Evolutionary conservation across 768 basidiomycete genomes (phyloP), one percentile per base, ranked within the genome.

Genomic region (Rhodosporidiobolus odoratus): DNA sequence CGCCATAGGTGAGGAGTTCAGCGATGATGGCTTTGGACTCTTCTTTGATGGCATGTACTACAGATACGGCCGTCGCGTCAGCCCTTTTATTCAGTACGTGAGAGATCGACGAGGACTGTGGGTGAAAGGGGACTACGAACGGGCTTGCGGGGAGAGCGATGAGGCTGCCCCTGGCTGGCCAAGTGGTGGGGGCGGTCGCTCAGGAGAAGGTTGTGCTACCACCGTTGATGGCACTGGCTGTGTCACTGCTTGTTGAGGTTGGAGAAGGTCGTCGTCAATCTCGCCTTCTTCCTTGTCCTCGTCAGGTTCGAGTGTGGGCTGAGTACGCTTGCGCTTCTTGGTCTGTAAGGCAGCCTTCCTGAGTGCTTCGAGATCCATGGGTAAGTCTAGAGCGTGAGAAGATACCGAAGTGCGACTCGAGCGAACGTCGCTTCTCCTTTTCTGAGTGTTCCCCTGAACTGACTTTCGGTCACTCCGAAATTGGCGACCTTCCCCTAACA

Each of bases 1-100:
- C 68, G 23, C 68, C 68, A 25, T 67, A 73, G 9, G 65, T 56
- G 23, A 69, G 41, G 25, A 73, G 68, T 35, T 69, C 61, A 0
- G 65, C 56, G 61, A 73, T 69, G 68, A 69, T 63, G 8, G 21
- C 58, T 21, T 69, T 69, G 37, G 57, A 58, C 34, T 73, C 62
- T 3, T 69, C 72, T 40, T 62, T 65, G 52, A 65, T 38, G 23
- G 65, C 57, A 10, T 32, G n/a, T 1, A 69, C 72, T 72, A 58
- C 4, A 34, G 6, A 1, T 8, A 34, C 15, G 6, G 10, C 27
- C 0, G 6, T 4, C 4, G 0, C 32, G 48, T 62, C 35, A 62
- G 48, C 32, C 27, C 12, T 43, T 6, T 17, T 9, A 27, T 59
- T 25, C 17, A 43, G 16, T 10, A 9, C 38, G 40, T 27, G 40